Conservation (phyloP, 2,329 filamentous ascomycete species). For the Geosmithia morbida region DNA sequence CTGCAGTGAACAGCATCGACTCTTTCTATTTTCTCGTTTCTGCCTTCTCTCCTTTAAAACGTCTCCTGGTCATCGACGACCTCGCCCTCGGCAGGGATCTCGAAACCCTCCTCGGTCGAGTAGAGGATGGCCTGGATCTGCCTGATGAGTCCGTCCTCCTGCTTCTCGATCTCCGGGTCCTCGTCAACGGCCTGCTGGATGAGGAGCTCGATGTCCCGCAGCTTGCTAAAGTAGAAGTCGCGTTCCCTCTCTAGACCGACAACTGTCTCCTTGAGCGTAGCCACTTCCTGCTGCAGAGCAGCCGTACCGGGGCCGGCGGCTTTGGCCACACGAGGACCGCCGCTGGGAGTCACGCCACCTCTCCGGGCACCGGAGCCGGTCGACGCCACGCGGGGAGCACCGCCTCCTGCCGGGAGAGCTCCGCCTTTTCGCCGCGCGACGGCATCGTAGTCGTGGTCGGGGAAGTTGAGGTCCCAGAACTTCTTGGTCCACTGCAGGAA, state of each 20-base stretch:
- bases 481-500: conserved; percentile 95
- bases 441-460: conserved; percentile 93
- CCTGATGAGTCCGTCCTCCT: conserved; percentile 84
- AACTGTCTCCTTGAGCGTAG: conserved; percentile 88
- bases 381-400: conserved; percentile 29
- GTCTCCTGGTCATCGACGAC: conserved; percentile 66
- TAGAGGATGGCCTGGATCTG: conserved; percentile 95
- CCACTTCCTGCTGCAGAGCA: conserved; percentile 73
- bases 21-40: no score
- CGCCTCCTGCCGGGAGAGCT: conserved; percentile 36
- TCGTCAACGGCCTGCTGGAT: conserved; percentile 88
- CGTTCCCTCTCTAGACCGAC: conserved; percentile 85
- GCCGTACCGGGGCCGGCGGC: conserved; percentile 45
- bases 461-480: conserved; percentile 98
- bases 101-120: conserved; percentile 86
- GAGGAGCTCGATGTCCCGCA: conserved; percentile 89
- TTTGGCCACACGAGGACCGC: conserved; percentile 30
- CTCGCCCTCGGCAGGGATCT: conserved; percentile 73
- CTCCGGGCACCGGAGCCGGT: conserved; percentile 33
- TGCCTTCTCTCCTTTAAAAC: conserved; percentile 31
- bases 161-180: conserved; percentile 85
- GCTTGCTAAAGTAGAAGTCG: conserved; percentile 98
- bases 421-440: conserved; percentile 70
- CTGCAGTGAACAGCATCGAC: neutral
- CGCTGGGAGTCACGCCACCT: conserved; percentile 51